Conservation (phyloP, 2,329 filamentous ascomycete species). For the Talaromyces pinophilus region DNA sequence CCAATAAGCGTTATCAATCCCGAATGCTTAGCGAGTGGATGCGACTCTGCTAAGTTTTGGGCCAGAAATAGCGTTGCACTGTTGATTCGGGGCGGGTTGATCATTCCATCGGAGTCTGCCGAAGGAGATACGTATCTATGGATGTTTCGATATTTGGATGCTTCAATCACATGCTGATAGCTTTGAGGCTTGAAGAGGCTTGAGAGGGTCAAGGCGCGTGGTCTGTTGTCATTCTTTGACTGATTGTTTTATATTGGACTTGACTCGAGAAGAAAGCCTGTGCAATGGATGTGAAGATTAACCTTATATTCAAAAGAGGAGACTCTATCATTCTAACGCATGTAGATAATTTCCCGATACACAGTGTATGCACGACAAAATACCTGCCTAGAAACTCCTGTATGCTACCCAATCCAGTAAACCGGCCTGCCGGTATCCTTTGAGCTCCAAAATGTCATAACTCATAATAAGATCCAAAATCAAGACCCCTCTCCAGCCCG, state of each 20-base stretch:
- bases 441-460: not conserved
- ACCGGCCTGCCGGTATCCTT: not conserved
- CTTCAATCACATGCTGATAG: not conserved
- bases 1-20: conserved; percentile 2
- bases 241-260: not conserved
- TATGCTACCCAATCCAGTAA: not conserved
- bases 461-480: not conserved
- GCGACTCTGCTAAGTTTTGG: conserved; percentile 6
- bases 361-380: not conserved
- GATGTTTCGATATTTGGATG: not conserved
- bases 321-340: too few species aligned
- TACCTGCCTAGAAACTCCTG: not conserved
- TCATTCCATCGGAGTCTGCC: conserved; percentile 2
- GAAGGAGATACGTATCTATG: not conserved
- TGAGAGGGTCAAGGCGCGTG: not conserved
- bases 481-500: not conserved
- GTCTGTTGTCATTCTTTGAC: not conserved
- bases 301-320: not conserved
- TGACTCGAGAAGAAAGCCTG: not conserved
- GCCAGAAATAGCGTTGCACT: not conserved
- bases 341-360: not conserved
- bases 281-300: not conserved
- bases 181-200: not conserved
- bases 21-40: not conserved
- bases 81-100: not conserved